Conservation (phyloP, 202 grass and related monocot genomes). For the Bolboschoenoplectus hybrid region DNA sequence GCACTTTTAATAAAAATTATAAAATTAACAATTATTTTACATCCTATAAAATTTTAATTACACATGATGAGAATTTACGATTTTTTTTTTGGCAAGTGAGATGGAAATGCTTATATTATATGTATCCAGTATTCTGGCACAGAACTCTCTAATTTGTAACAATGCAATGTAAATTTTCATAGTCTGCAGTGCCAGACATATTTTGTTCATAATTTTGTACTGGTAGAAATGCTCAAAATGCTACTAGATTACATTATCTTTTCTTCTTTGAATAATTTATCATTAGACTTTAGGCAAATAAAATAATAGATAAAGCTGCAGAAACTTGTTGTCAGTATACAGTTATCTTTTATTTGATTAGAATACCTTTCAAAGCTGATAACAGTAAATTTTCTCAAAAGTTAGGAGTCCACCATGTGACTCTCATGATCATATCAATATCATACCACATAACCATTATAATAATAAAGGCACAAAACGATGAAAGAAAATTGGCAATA, state of each 20-base stretch:
- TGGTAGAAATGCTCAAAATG: not conserved
- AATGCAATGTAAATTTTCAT: not conserved
- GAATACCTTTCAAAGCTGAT: not conserved
- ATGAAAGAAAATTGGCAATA: not conserved
- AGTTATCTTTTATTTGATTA: conserved; percentile 16
- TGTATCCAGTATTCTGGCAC: not conserved
- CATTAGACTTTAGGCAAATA: not conserved
- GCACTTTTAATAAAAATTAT: too few relatives aligned
- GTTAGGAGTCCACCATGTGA: not conserved
- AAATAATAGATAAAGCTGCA: conserved; percentile 28
- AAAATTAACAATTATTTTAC: too few relatives aligned
- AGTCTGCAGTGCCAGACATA: not conserved
- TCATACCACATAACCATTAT: not conserved
- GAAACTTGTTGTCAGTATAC: not conserved
- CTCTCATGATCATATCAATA: not conserved
- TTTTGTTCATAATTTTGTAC: not conserved
- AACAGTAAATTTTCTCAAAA: not conserved
- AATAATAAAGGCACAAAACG: not conserved
- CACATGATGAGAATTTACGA: too few relatives aligned
- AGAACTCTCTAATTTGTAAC: not conserved
- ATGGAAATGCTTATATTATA: not conserved
- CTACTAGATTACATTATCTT: conserved; percentile 2
- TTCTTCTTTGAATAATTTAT: conserved; percentile 19
- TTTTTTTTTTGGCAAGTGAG: too few relatives aligned
- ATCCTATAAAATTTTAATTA: too few relatives aligned